These are phyloP conservation scores for Ambrosia artemisiifolia DNA, from an alignment of 129 eudicot genomes.

Conservation along the genomic window DNA sequence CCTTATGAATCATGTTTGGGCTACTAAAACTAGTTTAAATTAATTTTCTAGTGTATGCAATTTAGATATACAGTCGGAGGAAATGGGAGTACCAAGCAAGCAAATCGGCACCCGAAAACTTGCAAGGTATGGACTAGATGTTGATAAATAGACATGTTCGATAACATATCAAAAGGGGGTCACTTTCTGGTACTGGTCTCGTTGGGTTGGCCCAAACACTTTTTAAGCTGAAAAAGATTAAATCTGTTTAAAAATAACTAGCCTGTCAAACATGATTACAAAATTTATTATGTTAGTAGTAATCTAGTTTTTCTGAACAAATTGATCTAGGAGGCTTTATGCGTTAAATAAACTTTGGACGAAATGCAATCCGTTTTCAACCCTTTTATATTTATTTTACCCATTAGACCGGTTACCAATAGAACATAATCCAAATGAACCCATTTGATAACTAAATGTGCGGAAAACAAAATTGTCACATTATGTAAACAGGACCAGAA, in stretches of 20 bases:
- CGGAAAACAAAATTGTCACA: background rate
- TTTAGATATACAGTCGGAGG: conserved; percentile 97
- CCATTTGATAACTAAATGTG: background rate
- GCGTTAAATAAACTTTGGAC: background rate
- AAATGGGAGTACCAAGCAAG: conserved; percentile 79
- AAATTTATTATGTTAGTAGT: background rate
- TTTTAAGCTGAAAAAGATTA: background rate
- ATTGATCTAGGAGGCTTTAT: no score
- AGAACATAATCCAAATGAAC: background rate
- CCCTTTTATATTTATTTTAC: background rate
- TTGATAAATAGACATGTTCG: background rate
- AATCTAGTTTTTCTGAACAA: no score
- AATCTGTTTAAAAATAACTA: background rate
- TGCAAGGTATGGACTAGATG: conserved; percentile 44
- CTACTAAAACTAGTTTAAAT: background rate
- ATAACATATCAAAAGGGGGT: background rate
- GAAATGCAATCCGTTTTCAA: background rate
- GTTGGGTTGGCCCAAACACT: background rate
- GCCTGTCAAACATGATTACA: background rate
- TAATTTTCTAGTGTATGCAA: conserved; percentile 5
- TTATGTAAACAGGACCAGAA: background rate
- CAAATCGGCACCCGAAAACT: conserved; percentile 44
- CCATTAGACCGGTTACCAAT: background rate
- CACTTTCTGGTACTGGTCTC: background rate
- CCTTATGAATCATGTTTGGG: background rate